Evolutionary conservation across 768 basidiomycete species (phyloP).

Genomic region (Porpolomopsis calyptriformis): DNA sequence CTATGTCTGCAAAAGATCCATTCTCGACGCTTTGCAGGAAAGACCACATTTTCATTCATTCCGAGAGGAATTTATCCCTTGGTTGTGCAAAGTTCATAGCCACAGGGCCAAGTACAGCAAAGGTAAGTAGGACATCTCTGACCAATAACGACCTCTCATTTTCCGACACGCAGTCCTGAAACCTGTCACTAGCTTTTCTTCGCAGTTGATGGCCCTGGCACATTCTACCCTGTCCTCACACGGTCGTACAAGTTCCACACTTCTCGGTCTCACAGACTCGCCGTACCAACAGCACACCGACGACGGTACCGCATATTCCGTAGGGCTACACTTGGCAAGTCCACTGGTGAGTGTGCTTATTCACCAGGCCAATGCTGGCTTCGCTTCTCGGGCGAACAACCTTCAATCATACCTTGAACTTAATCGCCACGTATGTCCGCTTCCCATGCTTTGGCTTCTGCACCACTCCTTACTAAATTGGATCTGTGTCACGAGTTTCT

Average conservation of each 20-base stretch:
- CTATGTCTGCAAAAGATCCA: conserved; percentile 69
- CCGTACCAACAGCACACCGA: conserved; percentile 14
- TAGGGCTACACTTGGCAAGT: conserved; percentile 23
- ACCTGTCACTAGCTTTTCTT: conserved; percentile 31
- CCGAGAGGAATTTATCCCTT: conserved; percentile 84
- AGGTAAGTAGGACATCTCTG: conserved; percentile 25
- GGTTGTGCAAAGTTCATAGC: conserved; percentile 83
- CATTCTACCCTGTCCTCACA: conserved; percentile 38
- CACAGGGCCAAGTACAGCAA: conserved; percentile 51
- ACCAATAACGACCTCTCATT: neutral
- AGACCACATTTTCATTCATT: conserved; percentile 72
- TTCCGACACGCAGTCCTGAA: conserved; percentile 31
- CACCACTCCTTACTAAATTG: neutral
- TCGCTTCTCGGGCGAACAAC: conserved; percentile 66
- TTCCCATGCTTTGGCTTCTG: conserved; percentile 4
- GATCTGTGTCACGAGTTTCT: neutral
- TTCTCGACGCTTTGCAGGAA: conserved; percentile 61
- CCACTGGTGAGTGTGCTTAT: conserved; percentile 57
- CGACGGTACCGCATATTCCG: conserved; percentile 31
- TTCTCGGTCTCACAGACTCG: conserved; percentile 14
- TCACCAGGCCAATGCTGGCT: conserved; percentile 42
- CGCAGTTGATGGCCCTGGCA: conserved; percentile 41
- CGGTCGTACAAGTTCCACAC: conserved; percentile 15
- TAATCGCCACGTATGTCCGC: conserved; percentile 57
- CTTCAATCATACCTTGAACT: conserved; percentile 68